Base-by-base conservation (phyloP, 176 grass and related monocot genomes). In the Aegilops umbellulata region DNA sequence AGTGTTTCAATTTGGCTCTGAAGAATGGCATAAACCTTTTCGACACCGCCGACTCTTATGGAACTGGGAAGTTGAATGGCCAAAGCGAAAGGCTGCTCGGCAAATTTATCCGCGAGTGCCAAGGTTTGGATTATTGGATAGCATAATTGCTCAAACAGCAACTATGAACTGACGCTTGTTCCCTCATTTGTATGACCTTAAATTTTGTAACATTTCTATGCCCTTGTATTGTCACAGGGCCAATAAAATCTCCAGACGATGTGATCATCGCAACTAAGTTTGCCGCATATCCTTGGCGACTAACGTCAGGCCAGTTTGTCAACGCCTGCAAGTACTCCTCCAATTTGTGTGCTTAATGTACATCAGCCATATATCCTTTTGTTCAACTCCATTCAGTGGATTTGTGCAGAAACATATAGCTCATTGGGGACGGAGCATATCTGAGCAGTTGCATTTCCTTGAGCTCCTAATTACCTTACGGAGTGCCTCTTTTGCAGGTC, bases 21-120 rank as follows among this genome's bases (percentile, higher is more conserved):
- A 89, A 42, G 38, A 98, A 94, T 80, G 94, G 97, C 46, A 96
- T 98, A 82, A 96, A 69, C 78, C 82, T 96, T 79, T 94, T 98
- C 87, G 97, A 98, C 73, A 98, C 97, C 36, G 97, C 97, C 34
- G 97, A 98, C 88, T 98, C 97, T 14, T 98, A 93, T 24, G 94
- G 97, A 67, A 98, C 94, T 73, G 90, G 94, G 72, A 95, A 74
- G 60, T 83, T 94, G 58, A 98, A 96, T 80, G 94, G 94, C 17
- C 92, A 94, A 77, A 98, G 97, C 5, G 94, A 98, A 92, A 87
- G 77, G 60, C 86, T 98, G 6, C 94, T 98, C 4, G 92, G 94
- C 25, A 94, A 91, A 89, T 96, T 98, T 86, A 96, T 98, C 76
- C 38, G 75, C 25, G 89, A 98, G 61, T 89, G 53, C 77, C 38